Evolutionary conservation across 345 rosid genomes (phyloP).

Genomic region (Capsella bursapastoris): DNA sequence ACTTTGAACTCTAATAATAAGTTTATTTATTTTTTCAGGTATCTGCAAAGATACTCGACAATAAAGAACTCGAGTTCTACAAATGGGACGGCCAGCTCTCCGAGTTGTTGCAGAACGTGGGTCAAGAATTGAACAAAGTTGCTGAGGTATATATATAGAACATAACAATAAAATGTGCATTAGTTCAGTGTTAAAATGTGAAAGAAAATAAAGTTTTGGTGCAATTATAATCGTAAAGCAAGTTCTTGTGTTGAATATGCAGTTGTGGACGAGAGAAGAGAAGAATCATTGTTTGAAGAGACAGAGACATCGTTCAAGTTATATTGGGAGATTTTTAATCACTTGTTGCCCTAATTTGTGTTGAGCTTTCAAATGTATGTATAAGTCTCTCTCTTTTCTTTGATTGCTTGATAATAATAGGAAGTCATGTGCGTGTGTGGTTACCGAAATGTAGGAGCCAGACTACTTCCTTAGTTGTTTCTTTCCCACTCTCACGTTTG

Average conservation of each 20-base stretch:
- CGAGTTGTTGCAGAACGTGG: constrained; percentile 64
- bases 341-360: constrained; percentile 51
- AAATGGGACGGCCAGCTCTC: constrained; percentile 81
- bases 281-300: constrained; percentile 88
- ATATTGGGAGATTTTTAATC: constrained; percentile 74
- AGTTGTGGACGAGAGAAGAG: constrained; percentile 77
- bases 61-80: constrained; percentile 71
- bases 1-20: too few species aligned
- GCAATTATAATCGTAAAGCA: background rate
- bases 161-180: background rate
- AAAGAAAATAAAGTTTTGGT: background rate
- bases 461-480: too few species aligned
- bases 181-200: too few species aligned
- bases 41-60: constrained; percentile 61
- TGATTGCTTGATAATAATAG: background rate
- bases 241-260: background rate
- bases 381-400: constrained; percentile 2
- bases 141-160: constrained; percentile 50
- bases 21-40: constrained; percentile 45
- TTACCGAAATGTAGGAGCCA: constrained; percentile 12
- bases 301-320: constrained; percentile 80
- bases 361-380: constrained; percentile 8
- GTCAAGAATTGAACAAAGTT: constrained; percentile 66
- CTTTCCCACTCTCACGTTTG: too few species aligned
- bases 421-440: background rate